Base-by-base conservation (phyloP, 2,329 filamentous ascomycete genomes). In the Metarhizium brunneum region DNA sequence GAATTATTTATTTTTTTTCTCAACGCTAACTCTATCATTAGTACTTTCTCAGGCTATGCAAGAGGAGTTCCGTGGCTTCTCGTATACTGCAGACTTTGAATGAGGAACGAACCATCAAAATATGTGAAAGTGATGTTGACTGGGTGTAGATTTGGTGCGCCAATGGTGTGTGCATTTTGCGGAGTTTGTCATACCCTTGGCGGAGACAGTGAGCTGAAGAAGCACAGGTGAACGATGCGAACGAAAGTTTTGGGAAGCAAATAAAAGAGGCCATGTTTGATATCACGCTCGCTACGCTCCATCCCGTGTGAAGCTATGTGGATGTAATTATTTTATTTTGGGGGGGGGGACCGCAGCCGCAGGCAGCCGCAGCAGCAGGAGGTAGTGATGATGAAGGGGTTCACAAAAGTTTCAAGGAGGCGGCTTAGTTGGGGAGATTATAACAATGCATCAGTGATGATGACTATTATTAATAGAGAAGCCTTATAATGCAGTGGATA, bases 31-130 rank as follows among this genome's bases (percentile, higher is more conserved):
- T 42, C 13, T 2, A 30, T 4, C 7, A 14, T 3, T 63, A 96
- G 94, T 99, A 48, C 81, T 99, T 60, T 95, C 92, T 32, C 94
- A 97, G 78, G 90, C 91, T 47, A 97, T 97, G 92, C 94, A 99
- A 76, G 94, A 99, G 76, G 92, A 99, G 71, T 99, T 99, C 87
- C 85, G 94, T 57, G 94, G 94, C 62, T 99, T 99, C 78, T 97
- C 92, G 30, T 99, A 99, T 74, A 94, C 90, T 53, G 89, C 90
- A 58, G 91, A 96, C 71, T 95, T 95, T 74, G 87, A 87, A 59
- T 92, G 76, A 69, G 61, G 54, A 61, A 48, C 29, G 36, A 52
- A 47, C 45, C 14, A 54, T 5, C 14, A 30, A 49, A 56, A 53
- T 52, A 64, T 60, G 61, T 59, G 57, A 61, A 60, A n/a, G 38